A percentile compares a stretch with the other conserved stretches of the same genome.
phyloP scores from a whole-genome alignment of 108 stramenopile genomes.

The Fragilaria crotonensis region DNA sequence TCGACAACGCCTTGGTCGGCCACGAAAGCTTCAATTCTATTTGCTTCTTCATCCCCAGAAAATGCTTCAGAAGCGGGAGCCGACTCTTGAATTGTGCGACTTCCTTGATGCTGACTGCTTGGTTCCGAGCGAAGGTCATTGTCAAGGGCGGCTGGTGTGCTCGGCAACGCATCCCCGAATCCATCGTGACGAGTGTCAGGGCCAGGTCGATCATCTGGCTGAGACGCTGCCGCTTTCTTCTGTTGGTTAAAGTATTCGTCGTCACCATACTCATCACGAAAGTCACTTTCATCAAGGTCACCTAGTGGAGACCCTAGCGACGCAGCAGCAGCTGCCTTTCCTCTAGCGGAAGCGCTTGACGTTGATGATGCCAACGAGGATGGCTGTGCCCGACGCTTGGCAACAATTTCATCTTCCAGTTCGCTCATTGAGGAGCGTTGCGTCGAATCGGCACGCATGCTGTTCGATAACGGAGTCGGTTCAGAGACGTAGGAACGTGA shows the following conservation, averaged over 20 bases:
- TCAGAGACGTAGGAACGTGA: background rate
- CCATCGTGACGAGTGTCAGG: too few relatives aligned
- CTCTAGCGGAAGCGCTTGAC: background rate
- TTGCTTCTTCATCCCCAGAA: background rate
- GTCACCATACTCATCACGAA: background rate
- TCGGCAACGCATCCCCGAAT: too few relatives aligned
- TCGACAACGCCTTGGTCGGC: conserved; percentile 6
- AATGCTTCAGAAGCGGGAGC: background rate
- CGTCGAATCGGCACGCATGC: background rate
- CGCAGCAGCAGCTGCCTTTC: background rate
- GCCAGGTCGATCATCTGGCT: background rate
- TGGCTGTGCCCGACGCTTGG: background rate
- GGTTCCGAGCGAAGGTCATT: too few relatives aligned
- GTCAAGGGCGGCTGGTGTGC: too few relatives aligned
- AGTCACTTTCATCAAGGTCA: background rate
- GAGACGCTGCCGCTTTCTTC: background rate
- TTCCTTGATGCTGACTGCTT: too few relatives aligned
- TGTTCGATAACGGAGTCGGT: background rate
- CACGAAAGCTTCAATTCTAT: conserved; percentile 18
- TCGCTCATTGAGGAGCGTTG: too few relatives aligned
- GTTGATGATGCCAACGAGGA: background rate
- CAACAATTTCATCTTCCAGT: conserved; percentile 1
- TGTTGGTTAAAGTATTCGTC: background rate
- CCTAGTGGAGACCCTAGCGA: background rate
- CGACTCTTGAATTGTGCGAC: too few relatives aligned